phyloP scores from a whole-genome alignment of 1,284 basidiomycete genomes.

The Puccinia novopanici region DNA sequence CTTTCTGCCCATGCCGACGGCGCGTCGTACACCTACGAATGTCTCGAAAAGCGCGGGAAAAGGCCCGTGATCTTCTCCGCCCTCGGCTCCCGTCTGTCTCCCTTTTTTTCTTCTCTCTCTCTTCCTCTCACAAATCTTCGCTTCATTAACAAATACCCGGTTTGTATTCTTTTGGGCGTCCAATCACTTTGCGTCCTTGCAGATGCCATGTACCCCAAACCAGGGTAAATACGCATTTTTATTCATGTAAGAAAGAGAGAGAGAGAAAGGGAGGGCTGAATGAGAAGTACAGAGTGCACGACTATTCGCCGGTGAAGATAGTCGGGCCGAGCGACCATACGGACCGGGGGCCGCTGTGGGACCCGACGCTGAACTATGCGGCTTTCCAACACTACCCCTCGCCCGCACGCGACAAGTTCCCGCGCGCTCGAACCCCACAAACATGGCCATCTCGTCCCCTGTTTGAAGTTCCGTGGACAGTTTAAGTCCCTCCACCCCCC shows the following conservation, averaged over 20 bases:
- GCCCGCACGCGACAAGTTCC: constrained; percentile 33
- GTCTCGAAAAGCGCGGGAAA: constrained; percentile 18
- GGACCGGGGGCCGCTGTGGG: constrained; percentile 40
- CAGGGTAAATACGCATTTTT: constrained; percentile 17
- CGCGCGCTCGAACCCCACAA: constrained; percentile 6
- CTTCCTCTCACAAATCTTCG: no score
- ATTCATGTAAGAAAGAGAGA: not conserved
- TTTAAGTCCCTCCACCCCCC: not conserved
- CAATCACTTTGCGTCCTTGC: not conserved
- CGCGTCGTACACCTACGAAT: constrained; percentile 14
- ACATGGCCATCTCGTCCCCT: constrained; percentile 8
- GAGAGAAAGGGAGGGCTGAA: not conserved
- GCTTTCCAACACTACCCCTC: constrained; percentile 42
- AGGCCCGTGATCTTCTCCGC: constrained; percentile 39
- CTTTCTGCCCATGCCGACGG: constrained; percentile 43
- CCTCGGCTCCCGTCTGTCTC: constrained; percentile 40
- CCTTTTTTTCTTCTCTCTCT: not conserved
- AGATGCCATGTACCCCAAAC: constrained; percentile 45
- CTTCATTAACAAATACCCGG: no score
- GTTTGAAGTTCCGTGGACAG: constrained; percentile 45
- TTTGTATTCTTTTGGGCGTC: not conserved
- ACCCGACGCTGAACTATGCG: constrained; percentile 27
- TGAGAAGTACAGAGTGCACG: not conserved
- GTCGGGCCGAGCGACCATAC: constrained; percentile 34
- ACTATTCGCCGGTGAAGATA: constrained; percentile 36